Base-by-base conservation (phyloP, 78 protist species). In the Dictyostelium purpureum region DNA sequence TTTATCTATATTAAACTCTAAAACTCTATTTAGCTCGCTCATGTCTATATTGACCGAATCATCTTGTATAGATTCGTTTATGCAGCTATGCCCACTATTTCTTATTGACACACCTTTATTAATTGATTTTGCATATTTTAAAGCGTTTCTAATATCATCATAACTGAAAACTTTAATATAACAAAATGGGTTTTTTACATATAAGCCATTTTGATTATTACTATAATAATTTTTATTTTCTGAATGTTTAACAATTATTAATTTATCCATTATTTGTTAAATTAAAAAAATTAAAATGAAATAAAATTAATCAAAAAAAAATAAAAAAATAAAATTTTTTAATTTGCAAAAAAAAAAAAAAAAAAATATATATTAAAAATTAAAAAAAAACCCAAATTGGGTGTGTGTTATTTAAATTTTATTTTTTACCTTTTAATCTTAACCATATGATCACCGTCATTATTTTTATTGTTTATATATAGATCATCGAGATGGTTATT, bases 31-130 rank as follows among this genome's bases (percentile, higher is more conserved):
- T 73, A 85, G 28, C 12, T n/a, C 47, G 1, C 67, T 45, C 82
- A 85, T 28, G 61, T 85, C 92, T 21, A 85, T 73, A 45, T 43
- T 51, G 21, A 85, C 63, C 0, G 71, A 18, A 42, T 85, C 71
- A 3, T 73, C 67, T 0, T 45, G 45, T 11, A 16, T 21, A 2
- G 82, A 59, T 16, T 56, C 19, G 14, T 24, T 63, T 6, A 24
- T 54, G 45, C 69, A 38, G 21, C 76, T 73, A 66, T 85, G 92
- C 18, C 92, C 92, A 33, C 83, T 79, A 11, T 69, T 54, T 35
- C 69, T 52, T 14, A 70, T 37, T 31, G 76, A 40, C 1, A 85
- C 61, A 1, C 31, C 6, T 40, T 33, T 37, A 43, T 26, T 18
- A 1, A 69, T 69, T 18, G 28, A 24, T 16, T 52, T 37, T 4